phyloP scores from a whole-genome alignment of 768 basidiomycete species.

The Naganishia vishniacii region DNA sequence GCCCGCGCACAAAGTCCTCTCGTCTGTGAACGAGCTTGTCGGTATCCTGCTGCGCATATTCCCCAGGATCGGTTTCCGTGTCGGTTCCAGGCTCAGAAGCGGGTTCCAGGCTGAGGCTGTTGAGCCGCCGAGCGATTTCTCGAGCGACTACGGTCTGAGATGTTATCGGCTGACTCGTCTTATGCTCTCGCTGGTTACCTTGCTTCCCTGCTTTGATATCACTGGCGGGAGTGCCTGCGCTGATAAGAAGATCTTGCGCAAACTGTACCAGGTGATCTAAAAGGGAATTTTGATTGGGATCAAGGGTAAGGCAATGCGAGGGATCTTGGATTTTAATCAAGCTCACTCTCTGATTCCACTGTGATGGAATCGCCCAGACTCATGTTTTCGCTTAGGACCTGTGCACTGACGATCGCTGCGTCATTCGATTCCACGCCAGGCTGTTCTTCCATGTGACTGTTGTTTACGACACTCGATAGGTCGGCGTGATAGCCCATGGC shows the following conservation, averaged over 20 bases:
- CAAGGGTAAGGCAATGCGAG: too few relatives aligned
- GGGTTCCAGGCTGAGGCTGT: background rate
- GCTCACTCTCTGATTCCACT: constrained; percentile 15
- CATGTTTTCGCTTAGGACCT: constrained; percentile 17
- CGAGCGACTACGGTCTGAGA: constrained; percentile 10
- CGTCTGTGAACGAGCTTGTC: background rate
- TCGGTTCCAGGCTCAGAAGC: background rate
- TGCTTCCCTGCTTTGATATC: constrained; percentile 1
- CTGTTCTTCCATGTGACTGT: background rate
- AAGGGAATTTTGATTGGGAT: too few relatives aligned
- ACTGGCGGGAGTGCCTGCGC: constrained; percentile 16
- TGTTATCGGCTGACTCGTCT: background rate
- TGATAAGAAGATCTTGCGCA: constrained; percentile 26
- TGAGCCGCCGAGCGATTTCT: constrained; percentile 26
- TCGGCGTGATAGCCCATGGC: constrained; percentile 63
- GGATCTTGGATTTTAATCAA: too few relatives aligned
- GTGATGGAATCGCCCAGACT: constrained; percentile 18
- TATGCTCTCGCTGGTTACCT: background rate
- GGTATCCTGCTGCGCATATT: background rate
- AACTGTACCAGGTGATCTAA: constrained; percentile 22
- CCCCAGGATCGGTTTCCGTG: background rate
- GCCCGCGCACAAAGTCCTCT: constrained; percentile 13
- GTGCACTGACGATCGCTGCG: background rate
- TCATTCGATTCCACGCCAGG: background rate
- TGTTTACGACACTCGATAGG: too few relatives aligned